Base-by-base conservation (phyloP, 2,329 filamentous ascomycete genomes). In the Massarina eburnea region DNA sequence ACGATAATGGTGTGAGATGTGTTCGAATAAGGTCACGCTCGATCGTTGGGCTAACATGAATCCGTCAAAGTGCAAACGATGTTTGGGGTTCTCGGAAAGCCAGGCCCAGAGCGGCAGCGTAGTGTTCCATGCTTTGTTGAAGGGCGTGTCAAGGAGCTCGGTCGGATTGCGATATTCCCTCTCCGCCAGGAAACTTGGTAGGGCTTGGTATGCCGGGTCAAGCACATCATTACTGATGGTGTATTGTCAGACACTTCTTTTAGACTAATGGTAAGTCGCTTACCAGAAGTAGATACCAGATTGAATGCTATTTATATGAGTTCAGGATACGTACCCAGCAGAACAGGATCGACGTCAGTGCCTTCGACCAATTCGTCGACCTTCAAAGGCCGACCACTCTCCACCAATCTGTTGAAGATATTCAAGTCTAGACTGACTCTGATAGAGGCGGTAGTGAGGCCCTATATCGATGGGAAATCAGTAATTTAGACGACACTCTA, bases 11-110 rank as follows among this genome's bases (percentile, higher is more conserved):
- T n/a, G n/a, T n/a, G n/a, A n/a, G n/a, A n/a, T n/a, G n/a, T n/a
- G n/a, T n/a, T n/a, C n/a, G n/a, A n/a, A n/a, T n/a, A n/a, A n/a
- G n/a, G n/a, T 33, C 33, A 39, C 26, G 29, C 37, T 34, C 2
- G 46, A 45, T 3, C 41, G 36, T 41, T 48, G 46, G 15, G 46
- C 36, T 14, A 37, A 33, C 46, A 48, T 48, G 32, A 45, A 48
- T 3, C 30, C 37, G 21, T 48, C 43, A 33, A 48, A 48, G 30
- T 44, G n/a, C 2, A 20, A 9, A 8, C 27, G 33, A 5, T 49
- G 20, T 8, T 30, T 10, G 3, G 46, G 46, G n/a, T 35, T 30
- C 38, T 45, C 15, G 8, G 20, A 20, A 6, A 49, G 37, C 42
- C 46, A 49, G 4, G 14, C 19, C 24, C 32, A 49, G 10, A 45